These are phyloP conservation scores for Phytopythium oedochilum DNA, from an alignment of 352 stramenopile species.

Conservation along the genomic window DNA sequence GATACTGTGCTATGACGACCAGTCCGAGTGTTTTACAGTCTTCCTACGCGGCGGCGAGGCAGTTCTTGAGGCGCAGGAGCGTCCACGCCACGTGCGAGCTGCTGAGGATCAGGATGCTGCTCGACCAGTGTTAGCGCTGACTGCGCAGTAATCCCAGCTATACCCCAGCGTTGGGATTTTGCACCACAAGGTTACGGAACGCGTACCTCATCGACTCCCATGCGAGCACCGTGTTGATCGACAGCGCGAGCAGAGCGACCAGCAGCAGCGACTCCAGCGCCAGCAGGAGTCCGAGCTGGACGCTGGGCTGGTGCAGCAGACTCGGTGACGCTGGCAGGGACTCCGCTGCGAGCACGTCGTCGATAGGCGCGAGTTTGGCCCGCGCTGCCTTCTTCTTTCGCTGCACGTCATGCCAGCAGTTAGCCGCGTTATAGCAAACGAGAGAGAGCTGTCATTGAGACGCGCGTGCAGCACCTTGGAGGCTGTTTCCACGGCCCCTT, in stretches of 20 bases:
- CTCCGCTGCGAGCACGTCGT: not conserved
- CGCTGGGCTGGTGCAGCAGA: conserved; percentile 4
- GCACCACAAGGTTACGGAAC: too few species aligned
- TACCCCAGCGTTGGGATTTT: too few species aligned
- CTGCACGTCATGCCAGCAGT: not conserved
- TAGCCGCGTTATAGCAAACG: too few species aligned
- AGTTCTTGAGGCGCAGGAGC: conserved; percentile 11
- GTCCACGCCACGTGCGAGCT: conserved; percentile 41
- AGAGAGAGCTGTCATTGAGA: too few species aligned
- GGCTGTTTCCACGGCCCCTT: not conserved
- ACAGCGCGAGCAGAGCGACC: conserved; percentile 19
- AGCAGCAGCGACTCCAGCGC: conserved; percentile 28
- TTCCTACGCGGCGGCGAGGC: not conserved
- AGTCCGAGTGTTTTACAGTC: not conserved
- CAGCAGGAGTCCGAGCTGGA: conserved; percentile 26
- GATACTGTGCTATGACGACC: too few species aligned
- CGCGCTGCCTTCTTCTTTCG: not conserved
- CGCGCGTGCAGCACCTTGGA: not conserved
- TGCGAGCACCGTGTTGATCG: conserved; percentile 18
- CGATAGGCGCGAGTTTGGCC: not conserved
- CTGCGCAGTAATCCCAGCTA: too few species aligned
- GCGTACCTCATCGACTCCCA: conserved; percentile 42
- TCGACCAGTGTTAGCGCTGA: too few species aligned
- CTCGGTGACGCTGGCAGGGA: not conserved
- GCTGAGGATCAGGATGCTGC: conserved; percentile 36